phyloP scores from a whole-genome alignment of 179 eudicot species.

The Silene coronaria region DNA sequence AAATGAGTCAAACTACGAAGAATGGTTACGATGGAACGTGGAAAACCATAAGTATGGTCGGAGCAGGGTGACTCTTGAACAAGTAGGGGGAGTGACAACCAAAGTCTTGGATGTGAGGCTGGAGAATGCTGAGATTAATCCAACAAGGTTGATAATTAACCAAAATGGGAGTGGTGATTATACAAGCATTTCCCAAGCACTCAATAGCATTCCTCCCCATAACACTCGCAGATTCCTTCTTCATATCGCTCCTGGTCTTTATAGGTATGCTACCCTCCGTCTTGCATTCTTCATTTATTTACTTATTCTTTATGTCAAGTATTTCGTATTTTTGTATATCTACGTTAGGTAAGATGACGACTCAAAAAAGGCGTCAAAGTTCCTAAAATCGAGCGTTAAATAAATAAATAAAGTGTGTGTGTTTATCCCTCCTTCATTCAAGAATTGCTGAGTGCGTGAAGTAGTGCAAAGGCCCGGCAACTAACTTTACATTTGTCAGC shows the following conservation, averaged over 20 bases:
- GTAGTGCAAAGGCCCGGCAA: too few relatives aligned
- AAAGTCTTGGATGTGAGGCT: slow-evolving; percentile 26
- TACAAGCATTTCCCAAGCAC: slow-evolving; percentile 43
- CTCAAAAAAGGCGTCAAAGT: too few relatives aligned
- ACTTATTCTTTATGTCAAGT: too few relatives aligned
- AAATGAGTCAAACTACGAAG: slow-evolving; percentile 15
- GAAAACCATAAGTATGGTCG: slow-evolving; percentile 8
- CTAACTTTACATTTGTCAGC: too few relatives aligned
- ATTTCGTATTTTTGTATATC: too few relatives aligned
- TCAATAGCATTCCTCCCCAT: slow-evolving; percentile 33
- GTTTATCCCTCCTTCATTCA: too few relatives aligned
- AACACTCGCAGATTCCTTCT: slow-evolving; percentile 44
- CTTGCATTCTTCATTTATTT: neutral
- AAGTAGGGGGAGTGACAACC: neutral
- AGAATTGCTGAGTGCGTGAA: too few relatives aligned
- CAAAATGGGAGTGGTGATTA: slow-evolving; percentile 45
- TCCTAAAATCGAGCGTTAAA: too few relatives aligned
- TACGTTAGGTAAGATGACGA: too few relatives aligned
- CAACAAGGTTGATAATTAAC: slow-evolving; percentile 27
- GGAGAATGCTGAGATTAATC: slow-evolving; percentile 41
- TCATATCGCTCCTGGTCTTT: slow-evolving; percentile 48
- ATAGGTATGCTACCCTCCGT: slow-evolving; percentile 29
- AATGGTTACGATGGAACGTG: slow-evolving; percentile 28
- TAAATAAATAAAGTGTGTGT: too few relatives aligned
- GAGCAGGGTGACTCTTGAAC: neutral